Evolutionary conservation across 805 yeast species (phyloP).

Genomic region (Metschnikowia koreensis): DNA sequence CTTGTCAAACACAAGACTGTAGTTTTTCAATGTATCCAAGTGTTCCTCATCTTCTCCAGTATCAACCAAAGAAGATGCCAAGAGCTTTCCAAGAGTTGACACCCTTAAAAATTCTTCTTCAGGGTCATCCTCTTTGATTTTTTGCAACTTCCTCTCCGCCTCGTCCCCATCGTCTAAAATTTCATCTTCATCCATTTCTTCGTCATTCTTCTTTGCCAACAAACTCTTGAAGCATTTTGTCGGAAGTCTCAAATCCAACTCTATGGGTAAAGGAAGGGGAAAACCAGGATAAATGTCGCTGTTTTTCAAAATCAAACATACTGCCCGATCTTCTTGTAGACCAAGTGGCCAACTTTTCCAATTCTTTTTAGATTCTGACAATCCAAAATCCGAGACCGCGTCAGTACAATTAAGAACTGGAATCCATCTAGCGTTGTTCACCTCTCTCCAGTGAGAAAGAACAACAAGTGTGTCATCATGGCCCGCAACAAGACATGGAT

Average conservation of each 20-base stretch:
- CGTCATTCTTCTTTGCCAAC: conserved; percentile 22
- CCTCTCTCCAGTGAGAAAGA: conserved; percentile 74
- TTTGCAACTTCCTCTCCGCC: conserved; percentile 8
- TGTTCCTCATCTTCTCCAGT: conserved; percentile 36
- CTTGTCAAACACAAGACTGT: conserved; percentile 66
- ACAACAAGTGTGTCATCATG: conserved; percentile 68
- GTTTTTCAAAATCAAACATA: conserved; percentile 74
- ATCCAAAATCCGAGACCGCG: conserved; percentile 43
- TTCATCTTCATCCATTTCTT: conserved; percentile 26
- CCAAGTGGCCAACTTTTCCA: conserved; percentile 90
- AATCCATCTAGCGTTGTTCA: conserved; percentile 79
- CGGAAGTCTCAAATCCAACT: conserved; percentile 70
- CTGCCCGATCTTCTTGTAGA: conserved; percentile 62
- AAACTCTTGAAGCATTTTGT: conserved; percentile 32
- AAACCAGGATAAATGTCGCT: conserved; percentile 63
- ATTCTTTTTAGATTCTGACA: conserved; percentile 47
- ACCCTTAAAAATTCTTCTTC: conserved; percentile 67
- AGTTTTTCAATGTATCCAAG: conserved; percentile 49
- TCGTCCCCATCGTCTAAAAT: conserved; percentile 16
- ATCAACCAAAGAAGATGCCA: conserved; percentile 48
- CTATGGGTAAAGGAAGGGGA: conserved; percentile 84
- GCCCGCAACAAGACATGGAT: conserved; percentile 82
- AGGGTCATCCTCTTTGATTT: conserved; percentile 36
- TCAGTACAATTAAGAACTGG: conserved; percentile 69
- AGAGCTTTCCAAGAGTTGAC: conserved; percentile 57